These are phyloP conservation scores for Coprinopsis sp. DNA, from an alignment of 768 basidiomycete species.

Conservation along the genomic window DNA sequence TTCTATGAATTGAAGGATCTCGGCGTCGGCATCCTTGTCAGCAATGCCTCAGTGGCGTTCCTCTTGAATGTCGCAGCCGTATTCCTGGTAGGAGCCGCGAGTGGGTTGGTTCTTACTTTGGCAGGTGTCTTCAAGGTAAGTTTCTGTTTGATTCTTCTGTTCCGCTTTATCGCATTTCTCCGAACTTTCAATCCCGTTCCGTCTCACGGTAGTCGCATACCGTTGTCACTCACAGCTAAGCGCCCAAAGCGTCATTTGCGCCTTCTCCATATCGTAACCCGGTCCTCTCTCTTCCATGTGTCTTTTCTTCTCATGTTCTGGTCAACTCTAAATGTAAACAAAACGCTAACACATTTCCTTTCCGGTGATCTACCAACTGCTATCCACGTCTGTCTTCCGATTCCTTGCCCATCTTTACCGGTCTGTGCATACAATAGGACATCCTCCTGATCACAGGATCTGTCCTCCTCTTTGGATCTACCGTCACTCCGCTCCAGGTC, in stretches of 20 bases:
- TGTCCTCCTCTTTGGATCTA: conserved; percentile 78
- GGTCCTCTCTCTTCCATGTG: background rate
- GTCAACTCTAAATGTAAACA: background rate
- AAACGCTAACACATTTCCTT: background rate
- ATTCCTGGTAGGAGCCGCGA: conserved; percentile 85
- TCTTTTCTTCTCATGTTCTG: background rate
- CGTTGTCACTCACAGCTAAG: too few species aligned
- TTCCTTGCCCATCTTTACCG: background rate
- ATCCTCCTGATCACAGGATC: conserved; percentile 92
- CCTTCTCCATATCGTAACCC: too few species aligned
- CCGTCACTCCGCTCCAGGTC: conserved; percentile 79
- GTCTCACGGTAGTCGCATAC: too few species aligned
- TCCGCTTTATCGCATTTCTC: background rate
- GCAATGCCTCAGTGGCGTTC: conserved; percentile 87
- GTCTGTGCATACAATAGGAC: conserved; percentile 48
- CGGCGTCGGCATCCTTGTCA: conserved; percentile 67
- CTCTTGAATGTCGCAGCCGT: conserved; percentile 90
- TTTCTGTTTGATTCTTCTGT: conserved; percentile 6
- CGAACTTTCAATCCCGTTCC: too few species aligned
- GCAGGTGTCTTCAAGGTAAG: conserved; percentile 90
- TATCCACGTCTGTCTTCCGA: background rate
- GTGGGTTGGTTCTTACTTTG: conserved; percentile 84
- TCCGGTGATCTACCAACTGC: background rate
- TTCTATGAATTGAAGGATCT: conserved; percentile 67
- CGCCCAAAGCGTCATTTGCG: too few species aligned